A percentile compares a stretch with the other conserved stretches of the same genome.
These are phyloP conservation scores for Paralagenidium karlingii DNA, from an alignment of 352 stramenopile genomes.

Conservation along the genomic window DNA sequence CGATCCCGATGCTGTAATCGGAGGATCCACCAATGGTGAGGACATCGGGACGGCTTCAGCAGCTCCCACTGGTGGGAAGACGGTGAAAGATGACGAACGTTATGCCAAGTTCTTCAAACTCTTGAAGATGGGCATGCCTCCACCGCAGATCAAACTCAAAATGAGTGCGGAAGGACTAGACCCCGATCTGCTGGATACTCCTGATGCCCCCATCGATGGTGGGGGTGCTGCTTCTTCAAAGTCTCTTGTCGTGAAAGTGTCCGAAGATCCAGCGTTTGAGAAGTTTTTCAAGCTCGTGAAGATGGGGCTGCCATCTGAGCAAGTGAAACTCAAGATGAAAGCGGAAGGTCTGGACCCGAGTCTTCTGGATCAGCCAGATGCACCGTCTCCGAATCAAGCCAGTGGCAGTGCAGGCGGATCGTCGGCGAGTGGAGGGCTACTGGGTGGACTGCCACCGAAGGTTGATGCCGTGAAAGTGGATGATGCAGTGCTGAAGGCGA, in stretches of 20 bases:
- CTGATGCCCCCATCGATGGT: constrained; percentile 66
- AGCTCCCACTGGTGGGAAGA: constrained; percentile 5
- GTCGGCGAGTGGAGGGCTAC: constrained; percentile 20
- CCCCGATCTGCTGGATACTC: constrained; percentile 81
- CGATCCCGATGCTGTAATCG: constrained; percentile 50
- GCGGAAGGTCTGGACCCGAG: constrained; percentile 56
- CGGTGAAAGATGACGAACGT: constrained; percentile 61
- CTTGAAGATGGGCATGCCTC: constrained; percentile 90
- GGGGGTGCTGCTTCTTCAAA: constrained; percentile 7
- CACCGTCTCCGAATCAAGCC: constrained; percentile 57
- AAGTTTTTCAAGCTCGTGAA: constrained; percentile 95
- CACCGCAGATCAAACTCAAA: constrained; percentile 90
- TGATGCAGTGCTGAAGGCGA: constrained; percentile 41
- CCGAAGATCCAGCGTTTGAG: constrained; percentile 85
- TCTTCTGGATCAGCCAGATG: constrained; percentile 47
- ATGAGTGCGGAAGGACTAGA: constrained; percentile 91
- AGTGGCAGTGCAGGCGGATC: constrained; percentile 1
- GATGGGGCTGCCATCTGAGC: constrained; percentile 80
- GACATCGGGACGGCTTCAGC: not conserved
- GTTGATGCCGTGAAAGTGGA: constrained; percentile 61
- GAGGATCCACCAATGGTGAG: constrained; percentile 10
- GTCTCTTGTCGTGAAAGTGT: constrained; percentile 50
- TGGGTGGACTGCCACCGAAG: constrained; percentile 42
- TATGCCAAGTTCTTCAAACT: constrained; percentile 97
- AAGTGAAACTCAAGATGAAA: constrained; percentile 90